Evolutionary conservation across 805 yeast species (phyloP).

Genomic region (Spathaspora girioi): DNA sequence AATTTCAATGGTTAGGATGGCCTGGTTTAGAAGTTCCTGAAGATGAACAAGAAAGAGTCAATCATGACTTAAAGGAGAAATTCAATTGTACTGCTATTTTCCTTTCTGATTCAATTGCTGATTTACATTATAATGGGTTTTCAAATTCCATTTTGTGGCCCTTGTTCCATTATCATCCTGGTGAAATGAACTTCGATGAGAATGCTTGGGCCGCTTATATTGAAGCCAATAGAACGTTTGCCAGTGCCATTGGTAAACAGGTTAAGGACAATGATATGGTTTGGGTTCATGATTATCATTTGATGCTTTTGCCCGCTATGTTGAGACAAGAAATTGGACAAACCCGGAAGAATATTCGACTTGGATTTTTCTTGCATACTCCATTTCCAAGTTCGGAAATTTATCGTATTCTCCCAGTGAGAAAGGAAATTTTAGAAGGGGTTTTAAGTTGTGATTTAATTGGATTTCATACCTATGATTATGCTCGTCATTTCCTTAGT

Average conservation of each 20-base stretch:
- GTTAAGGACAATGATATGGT: slow-evolving; percentile 81
- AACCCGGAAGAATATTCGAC: slow-evolving; percentile 52
- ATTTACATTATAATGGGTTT: slow-evolving; percentile 94
- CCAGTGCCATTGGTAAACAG: slow-evolving; percentile 63
- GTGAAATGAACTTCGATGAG: slow-evolving; percentile 97
- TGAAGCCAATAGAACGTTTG: slow-evolving; percentile 84
- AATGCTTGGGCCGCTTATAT: slow-evolving; percentile 97
- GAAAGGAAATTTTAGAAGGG: slow-evolving; percentile 88
- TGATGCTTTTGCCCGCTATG: slow-evolving; percentile 92
- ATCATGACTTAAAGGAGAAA: slow-evolving; percentile 63
- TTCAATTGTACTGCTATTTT: slow-evolving; percentile 91
- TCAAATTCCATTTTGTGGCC: slow-evolving; percentile 97
- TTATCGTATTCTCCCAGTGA: slow-evolving; percentile 90
- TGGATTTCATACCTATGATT: slow-evolving; percentile 99
- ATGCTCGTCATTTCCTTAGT: slow-evolving; percentile 91
- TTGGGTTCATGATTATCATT: slow-evolving; percentile 98
- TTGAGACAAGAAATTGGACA: slow-evolving; percentile 58
- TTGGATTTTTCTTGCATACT: slow-evolving; percentile 94
- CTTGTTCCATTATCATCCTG: slow-evolving; percentile 96
- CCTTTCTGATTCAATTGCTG: slow-evolving; percentile 85
- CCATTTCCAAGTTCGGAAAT: slow-evolving; percentile 98
- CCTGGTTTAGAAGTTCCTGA: slow-evolving; percentile 82
- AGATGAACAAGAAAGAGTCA: slow-evolving; percentile 65
- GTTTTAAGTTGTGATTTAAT: slow-evolving; percentile 90
- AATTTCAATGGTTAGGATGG: slow-evolving; percentile 99